Conservation (phyloP, 2,329 filamentous ascomycete species). For the Alternaria conjuncta region DNA sequence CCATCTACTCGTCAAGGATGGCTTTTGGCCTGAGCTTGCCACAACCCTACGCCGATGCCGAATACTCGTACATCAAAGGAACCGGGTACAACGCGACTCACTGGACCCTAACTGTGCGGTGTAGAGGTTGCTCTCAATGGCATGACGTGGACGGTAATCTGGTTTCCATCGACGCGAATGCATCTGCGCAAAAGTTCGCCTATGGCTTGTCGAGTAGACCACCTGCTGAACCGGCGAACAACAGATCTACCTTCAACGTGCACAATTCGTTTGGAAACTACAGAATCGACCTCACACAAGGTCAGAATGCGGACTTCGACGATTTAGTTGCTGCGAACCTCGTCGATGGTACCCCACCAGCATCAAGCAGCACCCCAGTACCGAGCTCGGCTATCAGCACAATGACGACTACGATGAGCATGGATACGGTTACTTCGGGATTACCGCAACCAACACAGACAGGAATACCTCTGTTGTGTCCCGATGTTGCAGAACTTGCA, state of each 20-base stretch:
- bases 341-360: slow-evolving; percentile 19
- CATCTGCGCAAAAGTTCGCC: slow-evolving; percentile 31
- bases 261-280: slow-evolving; percentile 38
- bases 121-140: slow-evolving; percentile 41
- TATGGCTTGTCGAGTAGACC: slow-evolving; percentile 28
- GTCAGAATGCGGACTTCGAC: slow-evolving; percentile 35
- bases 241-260: slow-evolving; percentile 40
- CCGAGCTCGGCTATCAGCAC: slow-evolving; percentile 15
- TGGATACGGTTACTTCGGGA: slow-evolving; percentile 11
- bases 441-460: slow-evolving; percentile 23
- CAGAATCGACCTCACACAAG: slow-evolving; percentile 30
- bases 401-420: slow-evolving; percentile 23
- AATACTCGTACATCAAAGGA: slow-evolving; percentile 41
- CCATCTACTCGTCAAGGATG: slow-evolving; percentile 53
- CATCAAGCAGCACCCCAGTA: slow-evolving; percentile 13
- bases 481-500: slow-evolving; percentile 24
- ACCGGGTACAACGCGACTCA: slow-evolving; percentile 41
- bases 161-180: slow-evolving; percentile 23
- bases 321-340: slow-evolving; percentile 33
- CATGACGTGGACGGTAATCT: slow-evolving; percentile 33
- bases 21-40: slow-evolving; percentile 48
- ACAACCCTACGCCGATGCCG: slow-evolving; percentile 31
- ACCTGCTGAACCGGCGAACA: slow-evolving; percentile 37
- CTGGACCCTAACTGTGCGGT: slow-evolving; percentile 41
- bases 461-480: slow-evolving; percentile 28